phyloP scores from a whole-genome alignment of 805 yeast species.

The Candida krabiensis region DNA sequence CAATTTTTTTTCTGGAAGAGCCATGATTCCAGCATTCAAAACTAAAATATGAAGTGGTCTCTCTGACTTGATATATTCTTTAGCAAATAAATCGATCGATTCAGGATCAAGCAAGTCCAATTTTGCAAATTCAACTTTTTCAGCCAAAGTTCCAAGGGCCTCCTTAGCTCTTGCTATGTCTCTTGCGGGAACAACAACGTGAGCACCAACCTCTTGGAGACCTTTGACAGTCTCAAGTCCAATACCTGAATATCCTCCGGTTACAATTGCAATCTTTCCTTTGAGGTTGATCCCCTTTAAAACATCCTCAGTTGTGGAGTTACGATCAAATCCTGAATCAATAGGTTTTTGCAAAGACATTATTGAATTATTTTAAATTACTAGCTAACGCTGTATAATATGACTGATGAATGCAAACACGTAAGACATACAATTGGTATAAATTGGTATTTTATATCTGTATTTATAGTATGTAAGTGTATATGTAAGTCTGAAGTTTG shows the following conservation, averaged over 20 bases:
- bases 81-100: not conserved
- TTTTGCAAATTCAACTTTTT: constrained; percentile 3
- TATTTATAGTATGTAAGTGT: too few species aligned
- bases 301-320: constrained; percentile 5
- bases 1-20: not conserved
- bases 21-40: constrained; percentile 9
- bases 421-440: too few species aligned
- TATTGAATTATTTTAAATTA: too few species aligned
- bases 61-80: constrained; percentile 4
- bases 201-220: constrained; percentile 1
- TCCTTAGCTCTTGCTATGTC: not conserved
- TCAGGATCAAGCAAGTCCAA: constrained; percentile 4
- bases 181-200: constrained; percentile 5
- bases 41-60: constrained; percentile 8
- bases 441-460: too few species aligned
- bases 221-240: constrained; percentile 6
- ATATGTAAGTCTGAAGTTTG: too few species aligned
- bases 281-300: constrained; percentile 4
- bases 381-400: too few species aligned
- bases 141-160: constrained; percentile 3
- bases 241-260: constrained; percentile 7
- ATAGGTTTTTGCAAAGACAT: constrained; percentile 5
- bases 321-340: constrained; percentile 1
- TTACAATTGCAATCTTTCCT: constrained; percentile 3
- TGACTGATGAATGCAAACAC: too few species aligned